Conservation (phyloP, 345 rosid genomes). For the Eucalyptus decipiens region DNA sequence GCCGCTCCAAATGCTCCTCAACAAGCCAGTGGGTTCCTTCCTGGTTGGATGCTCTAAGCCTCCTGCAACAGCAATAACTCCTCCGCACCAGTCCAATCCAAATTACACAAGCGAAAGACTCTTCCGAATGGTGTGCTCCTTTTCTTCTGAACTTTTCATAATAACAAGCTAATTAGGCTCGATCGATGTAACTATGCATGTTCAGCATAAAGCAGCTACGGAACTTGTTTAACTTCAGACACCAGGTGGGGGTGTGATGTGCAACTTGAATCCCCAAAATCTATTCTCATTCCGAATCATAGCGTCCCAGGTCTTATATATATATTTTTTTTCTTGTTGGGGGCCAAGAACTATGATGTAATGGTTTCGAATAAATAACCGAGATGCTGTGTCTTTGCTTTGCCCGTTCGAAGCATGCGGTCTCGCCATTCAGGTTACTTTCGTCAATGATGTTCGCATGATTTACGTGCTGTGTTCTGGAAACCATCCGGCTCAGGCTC, state of each 20-base stretch:
- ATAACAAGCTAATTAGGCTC: neutral
- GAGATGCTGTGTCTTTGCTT: neutral
- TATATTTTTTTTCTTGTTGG: neutral
- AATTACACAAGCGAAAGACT: neutral
- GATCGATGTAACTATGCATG: neutral
- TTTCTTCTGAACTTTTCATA: neutral
- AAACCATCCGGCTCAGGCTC: neutral
- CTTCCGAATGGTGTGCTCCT: neutral
- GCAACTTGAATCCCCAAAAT: neutral
- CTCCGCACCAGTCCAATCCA: neutral
- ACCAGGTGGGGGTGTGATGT: neutral
- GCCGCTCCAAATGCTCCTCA: constrained; percentile 30
- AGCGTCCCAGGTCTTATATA: neutral
- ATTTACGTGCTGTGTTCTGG: neutral
- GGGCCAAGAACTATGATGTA: neutral
- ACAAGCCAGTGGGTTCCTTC: constrained; percentile 74
- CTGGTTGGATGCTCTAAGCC: constrained; percentile 94
- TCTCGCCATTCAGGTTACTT: neutral
- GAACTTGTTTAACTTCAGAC: neutral
- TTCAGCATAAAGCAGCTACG: neutral
- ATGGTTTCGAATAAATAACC: neutral
- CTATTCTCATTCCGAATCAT: neutral
- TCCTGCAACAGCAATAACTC: neutral
- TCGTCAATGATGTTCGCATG: neutral
- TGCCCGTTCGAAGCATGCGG: neutral